Conservation (phyloP, 2,329 filamentous ascomycete genomes). For the Gnomoniopsis sp. region DNA sequence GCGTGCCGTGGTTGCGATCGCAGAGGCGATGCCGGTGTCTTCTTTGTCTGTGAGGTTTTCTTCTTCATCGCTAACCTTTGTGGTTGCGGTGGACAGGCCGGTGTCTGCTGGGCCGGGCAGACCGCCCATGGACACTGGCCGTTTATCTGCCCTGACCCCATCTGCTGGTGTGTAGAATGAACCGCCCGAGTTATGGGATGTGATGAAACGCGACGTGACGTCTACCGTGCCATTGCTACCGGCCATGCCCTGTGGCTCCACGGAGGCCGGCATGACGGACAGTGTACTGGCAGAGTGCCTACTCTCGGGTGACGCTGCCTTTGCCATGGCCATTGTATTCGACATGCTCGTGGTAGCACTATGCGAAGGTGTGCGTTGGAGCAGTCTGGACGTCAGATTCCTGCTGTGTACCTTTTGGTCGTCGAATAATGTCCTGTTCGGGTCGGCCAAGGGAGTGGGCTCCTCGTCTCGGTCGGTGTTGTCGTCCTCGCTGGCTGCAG, state of each 20-base stretch:
- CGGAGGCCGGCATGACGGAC: constrained; percentile 29
- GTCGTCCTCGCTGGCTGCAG: constrained; percentile 17
- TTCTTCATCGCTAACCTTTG: constrained; percentile 27
- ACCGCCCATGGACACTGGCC: constrained; percentile 41
- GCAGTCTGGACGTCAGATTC: constrained; percentile 63
- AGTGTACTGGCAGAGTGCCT: constrained; percentile 25
- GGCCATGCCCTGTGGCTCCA: constrained; percentile 25
- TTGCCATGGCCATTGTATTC: constrained; percentile 51
- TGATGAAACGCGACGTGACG: constrained; percentile 59
- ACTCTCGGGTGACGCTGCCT: constrained; percentile 33
- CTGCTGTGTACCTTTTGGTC: constrained; percentile 54
- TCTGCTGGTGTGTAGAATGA: constrained; percentile 46
- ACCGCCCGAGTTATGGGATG: constrained; percentile 38
- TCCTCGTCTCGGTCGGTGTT: constrained; percentile 14
- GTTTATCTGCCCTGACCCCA: constrained; percentile 21
- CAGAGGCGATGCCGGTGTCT: constrained; percentile 34
- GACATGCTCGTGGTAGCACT: constrained; percentile 64
- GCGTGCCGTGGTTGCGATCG: constrained; percentile 18
- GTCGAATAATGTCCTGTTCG: constrained; percentile 27
- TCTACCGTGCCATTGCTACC: constrained; percentile 42
- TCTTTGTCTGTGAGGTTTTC: constrained; percentile 32
- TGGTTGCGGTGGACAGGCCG: constrained; percentile 4
- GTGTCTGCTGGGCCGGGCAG: constrained; percentile 25
- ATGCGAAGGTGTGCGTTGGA: constrained; percentile 61
- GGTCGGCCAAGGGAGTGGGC: constrained; percentile 19